Conservation (phyloP, 2,329 filamentous ascomycete genomes). For the Stemphylium beticola region DNA sequence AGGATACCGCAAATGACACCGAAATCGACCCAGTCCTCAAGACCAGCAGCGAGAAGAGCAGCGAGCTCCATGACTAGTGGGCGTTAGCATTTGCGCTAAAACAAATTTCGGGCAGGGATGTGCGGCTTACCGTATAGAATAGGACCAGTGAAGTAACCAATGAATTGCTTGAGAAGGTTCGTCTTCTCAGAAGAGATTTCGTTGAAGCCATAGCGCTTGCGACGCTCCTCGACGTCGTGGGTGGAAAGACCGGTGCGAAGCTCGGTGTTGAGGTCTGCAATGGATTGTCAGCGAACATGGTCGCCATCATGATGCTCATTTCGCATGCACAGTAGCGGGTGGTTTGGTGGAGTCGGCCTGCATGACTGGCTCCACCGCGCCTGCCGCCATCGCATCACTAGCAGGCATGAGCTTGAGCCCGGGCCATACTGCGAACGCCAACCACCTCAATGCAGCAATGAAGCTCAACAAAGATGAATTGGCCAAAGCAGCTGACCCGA, state of each 20-base stretch:
- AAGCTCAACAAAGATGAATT: constrained; percentile 16
- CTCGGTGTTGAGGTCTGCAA: constrained; percentile 65
- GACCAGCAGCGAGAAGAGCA: constrained; percentile 74
- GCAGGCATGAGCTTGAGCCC: constrained; percentile 26
- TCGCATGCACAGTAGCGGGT: constrained; percentile 17
- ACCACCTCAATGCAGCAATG: constrained; percentile 14
- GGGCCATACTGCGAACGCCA: constrained; percentile 15
- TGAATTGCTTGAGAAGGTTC: constrained; percentile 76
- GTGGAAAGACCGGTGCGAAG: constrained; percentile 67
- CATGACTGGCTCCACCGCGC: constrained; percentile 27
- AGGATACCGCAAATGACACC: constrained; percentile 80
- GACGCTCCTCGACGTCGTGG: constrained; percentile 66
- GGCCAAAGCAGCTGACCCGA: not conserved
- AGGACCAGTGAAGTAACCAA: constrained; percentile 76
- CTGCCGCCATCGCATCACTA: constrained; percentile 17
- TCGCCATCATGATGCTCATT: constrained; percentile 6
- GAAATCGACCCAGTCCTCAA: constrained; percentile 75
- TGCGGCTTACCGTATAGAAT: constrained; percentile 73
- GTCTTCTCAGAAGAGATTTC: constrained; percentile 76
- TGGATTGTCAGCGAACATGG: constrained; percentile 47
- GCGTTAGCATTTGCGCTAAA: constrained; percentile 16
- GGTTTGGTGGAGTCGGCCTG: constrained; percentile 24
- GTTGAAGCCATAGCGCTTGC: constrained; percentile 73
- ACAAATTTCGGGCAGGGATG: constrained; percentile 19
- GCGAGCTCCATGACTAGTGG: constrained; percentile 74